Base-by-base conservation (phyloP, 345 rosid species). In the Limnanthes douglasii region DNA sequence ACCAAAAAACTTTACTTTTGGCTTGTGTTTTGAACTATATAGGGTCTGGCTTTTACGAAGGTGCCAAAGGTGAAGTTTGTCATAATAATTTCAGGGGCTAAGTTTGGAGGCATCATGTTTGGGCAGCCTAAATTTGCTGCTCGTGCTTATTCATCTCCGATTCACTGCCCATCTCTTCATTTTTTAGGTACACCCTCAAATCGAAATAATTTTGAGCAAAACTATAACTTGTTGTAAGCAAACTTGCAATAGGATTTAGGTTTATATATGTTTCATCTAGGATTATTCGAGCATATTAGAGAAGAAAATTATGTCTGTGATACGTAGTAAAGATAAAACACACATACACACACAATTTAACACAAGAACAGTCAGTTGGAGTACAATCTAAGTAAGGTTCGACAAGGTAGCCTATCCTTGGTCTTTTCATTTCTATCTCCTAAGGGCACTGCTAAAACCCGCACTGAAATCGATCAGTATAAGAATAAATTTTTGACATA, bases 151-250 rank as follows among this genome's bases (percentile, higher is more conserved):
- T 60, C 76, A 30, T 49, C 67, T 44, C 73, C 71, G 4, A 49
- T 69, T 31, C 18, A 34, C 7, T 73, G 73, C 48, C 73, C 71
- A 1, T 73, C 82, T 35, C 61, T 77, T 17, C 88, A 77, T 38
- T 39, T 77, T 39, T 64, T 76, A 37, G 82, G 82, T 76, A 51
- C 48, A 36, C 21, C 5, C 7, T 21, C 4, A 21, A 21, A n/a
- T n/a, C n/a, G n/a, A n/a, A n/a, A n/a, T n/a, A n/a, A n/a, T n/a
- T n/a, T n/a, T n/a, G n/a, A n/a, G n/a, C n/a, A n/a, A n/a, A n/a
- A n/a, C n/a, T n/a, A n/a, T n/a, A n/a, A n/a, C n/a, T n/a, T n/a
- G n/a, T n/a, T n/a, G n/a, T n/a, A n/a, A n/a, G n/a, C n/a, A n/a
- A n/a, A n/a, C n/a, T n/a, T n/a, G n/a, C n/a, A n/a, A n/a, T n/a